A percentile compares a stretch with the other conserved stretches of the same genome.
Evolutionary conservation across 768 basidiomycete genomes (phyloP).

Genomic region (Hygrocybe punicea): DNA sequence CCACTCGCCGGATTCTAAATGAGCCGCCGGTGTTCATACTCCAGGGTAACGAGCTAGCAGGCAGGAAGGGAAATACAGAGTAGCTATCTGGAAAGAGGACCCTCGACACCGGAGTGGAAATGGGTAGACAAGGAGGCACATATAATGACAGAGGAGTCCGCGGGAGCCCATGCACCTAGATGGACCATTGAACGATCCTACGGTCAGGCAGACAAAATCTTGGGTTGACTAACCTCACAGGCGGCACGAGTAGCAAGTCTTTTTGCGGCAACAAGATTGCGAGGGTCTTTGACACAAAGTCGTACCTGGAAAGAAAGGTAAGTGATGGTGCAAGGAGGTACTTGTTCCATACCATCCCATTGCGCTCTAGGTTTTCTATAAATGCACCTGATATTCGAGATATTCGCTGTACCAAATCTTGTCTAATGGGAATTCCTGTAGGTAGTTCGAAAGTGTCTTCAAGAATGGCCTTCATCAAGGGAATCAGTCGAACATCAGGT

Average conservation of each 20-base stretch:
- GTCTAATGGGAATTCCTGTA: constrained; percentile 38
- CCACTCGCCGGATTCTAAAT: constrained; percentile 62
- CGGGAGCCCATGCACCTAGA: constrained; percentile 11
- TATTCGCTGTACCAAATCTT: constrained; percentile 55
- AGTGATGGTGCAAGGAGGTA: not conserved
- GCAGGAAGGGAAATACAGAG: constrained; percentile 65
- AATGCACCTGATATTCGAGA: constrained; percentile 69
- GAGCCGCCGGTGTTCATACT: constrained; percentile 40
- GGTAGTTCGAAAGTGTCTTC: constrained; percentile 45
- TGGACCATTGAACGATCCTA: not conserved
- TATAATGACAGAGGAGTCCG: constrained; percentile 24
- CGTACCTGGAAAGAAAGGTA: constrained; percentile 43
- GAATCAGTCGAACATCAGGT: constrained; percentile 5
- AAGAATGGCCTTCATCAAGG: constrained; percentile 36
- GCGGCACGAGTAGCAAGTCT: constrained; percentile 51
- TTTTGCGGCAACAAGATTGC: constrained; percentile 44
- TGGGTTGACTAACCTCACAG: constrained; percentile 44
- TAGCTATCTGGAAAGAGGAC: constrained; percentile 42
- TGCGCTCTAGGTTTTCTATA: constrained; percentile 46
- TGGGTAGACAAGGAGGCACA: constrained; percentile 28
- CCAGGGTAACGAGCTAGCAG: constrained; percentile 49
- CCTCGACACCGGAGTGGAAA: constrained; percentile 21
- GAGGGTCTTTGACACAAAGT: constrained; percentile 43
- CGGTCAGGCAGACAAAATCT: not conserved
- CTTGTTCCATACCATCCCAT: constrained; percentile 41